Conservation (phyloP, 257 asterid genomes). For the Nyctanthes arbortristis region DNA sequence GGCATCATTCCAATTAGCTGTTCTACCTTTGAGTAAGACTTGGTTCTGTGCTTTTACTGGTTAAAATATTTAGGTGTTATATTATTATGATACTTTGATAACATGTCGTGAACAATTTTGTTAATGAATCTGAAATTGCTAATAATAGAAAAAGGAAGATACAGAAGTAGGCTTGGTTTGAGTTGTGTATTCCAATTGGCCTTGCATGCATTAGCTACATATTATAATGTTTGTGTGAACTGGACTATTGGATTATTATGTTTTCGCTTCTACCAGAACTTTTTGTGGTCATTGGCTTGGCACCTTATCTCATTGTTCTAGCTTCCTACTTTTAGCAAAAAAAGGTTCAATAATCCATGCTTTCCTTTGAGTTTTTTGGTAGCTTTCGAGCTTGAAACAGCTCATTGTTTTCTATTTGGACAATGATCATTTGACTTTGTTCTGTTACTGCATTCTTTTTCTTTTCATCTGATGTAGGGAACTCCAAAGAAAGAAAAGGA, state of each 20-base stretch:
- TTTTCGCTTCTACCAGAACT: not conserved
- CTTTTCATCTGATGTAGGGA: slow-evolving; percentile 34
- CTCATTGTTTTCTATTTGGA: slow-evolving; percentile 16
- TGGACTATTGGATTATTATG: not conserved
- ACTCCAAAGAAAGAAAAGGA: slow-evolving; percentile 30
- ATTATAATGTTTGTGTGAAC: slow-evolving; percentile 9
- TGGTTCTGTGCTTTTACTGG: not conserved
- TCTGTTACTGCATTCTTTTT: slow-evolving; percentile 19
- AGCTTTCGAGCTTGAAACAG: not conserved
- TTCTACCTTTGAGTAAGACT: not conserved
- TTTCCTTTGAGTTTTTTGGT: not conserved
- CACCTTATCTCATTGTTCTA: not conserved
- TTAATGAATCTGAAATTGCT: not conserved
- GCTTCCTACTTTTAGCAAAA: not conserved
- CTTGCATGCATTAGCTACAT: not conserved
- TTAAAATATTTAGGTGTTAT: not conserved
- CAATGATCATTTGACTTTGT: not conserved
- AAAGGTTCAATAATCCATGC: not conserved
- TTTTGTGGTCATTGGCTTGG: not conserved
- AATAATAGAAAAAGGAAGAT: not conserved
- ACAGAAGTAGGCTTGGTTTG: slow-evolving; percentile 4
- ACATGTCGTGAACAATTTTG: not conserved
- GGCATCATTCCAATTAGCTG: not conserved
- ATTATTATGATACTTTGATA: not conserved
- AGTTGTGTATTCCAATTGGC: not conserved